These are phyloP conservation scores for Mychonastes homosphaera DNA, from an alignment of 139 green algal genomes.

Conservation along the genomic window DNA sequence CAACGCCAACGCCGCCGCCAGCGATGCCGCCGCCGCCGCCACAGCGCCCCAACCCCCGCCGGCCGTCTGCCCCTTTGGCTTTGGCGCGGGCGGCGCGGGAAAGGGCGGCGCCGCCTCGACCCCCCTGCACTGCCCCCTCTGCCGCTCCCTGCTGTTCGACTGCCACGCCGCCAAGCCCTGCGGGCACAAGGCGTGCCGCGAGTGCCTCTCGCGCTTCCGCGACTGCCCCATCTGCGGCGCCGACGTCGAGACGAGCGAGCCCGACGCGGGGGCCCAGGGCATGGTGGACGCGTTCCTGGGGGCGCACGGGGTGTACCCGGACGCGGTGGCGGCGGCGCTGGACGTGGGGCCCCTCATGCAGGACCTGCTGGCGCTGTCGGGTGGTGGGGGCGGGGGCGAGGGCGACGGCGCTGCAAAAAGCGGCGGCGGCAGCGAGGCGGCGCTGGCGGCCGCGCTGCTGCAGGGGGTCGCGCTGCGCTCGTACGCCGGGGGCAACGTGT, in stretches of 20 bases:
- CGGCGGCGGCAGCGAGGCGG: too few species aligned
- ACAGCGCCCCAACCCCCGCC: too few species aligned
- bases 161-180: conserved; percentile 12
- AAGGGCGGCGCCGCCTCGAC: conserved; percentile 3
- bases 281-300: conserved; percentile 13
- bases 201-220: conserved; percentile 21
- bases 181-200: conserved; percentile 25
- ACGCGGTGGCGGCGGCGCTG: conserved; percentile 13
- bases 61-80: conserved; percentile 24
- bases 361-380: neutral
- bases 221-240: conserved; percentile 43
- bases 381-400: too few species aligned
- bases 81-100: too few species aligned
- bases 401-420: too few species aligned
- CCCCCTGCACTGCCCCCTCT: conserved; percentile 29
- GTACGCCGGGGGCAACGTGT: too few species aligned
- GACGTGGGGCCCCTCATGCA: neutral
- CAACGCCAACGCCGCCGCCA: too few species aligned
- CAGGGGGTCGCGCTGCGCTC: too few species aligned
- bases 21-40: too few species aligned
- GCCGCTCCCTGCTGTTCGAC: conserved; percentile 30
- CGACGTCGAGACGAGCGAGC: conserved; percentile 24
- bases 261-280: conserved; percentile 27
- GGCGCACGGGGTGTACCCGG: conserved; percentile 10
- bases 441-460: too few species aligned